These are phyloP conservation scores for Neofusicoccum cordaticola DNA, from an alignment of 2,329 filamentous ascomycete species.

Conservation along the genomic window DNA sequence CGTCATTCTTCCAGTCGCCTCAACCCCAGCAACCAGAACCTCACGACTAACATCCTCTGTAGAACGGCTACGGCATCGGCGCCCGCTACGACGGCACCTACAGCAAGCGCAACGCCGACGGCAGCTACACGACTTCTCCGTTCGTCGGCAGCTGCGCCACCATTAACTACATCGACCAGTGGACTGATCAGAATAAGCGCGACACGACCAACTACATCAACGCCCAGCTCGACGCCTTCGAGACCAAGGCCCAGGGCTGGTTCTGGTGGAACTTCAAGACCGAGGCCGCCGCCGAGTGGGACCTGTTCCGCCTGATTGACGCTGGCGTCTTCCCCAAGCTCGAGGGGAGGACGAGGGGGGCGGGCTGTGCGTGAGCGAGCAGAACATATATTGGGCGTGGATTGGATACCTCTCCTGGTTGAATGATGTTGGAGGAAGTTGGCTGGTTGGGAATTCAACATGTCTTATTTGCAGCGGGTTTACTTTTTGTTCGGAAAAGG, in stretches of 20 bases:
- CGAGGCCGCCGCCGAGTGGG: slow-evolving; percentile 53
- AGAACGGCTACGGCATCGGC: slow-evolving; percentile 55
- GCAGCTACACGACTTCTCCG: slow-evolving; percentile 47
- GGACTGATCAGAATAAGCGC: slow-evolving; percentile 44
- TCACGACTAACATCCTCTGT: neutral
- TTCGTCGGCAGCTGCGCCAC: slow-evolving; percentile 53
- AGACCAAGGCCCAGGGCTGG: slow-evolving; percentile 52
- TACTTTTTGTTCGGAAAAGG: too few species aligned
- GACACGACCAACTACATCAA: slow-evolving; percentile 52
- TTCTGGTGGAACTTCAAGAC: slow-evolving; percentile 62
- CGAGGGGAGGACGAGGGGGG: neutral
- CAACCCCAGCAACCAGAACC: neutral
- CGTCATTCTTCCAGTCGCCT: neutral
- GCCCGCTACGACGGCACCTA: slow-evolving; percentile 60
- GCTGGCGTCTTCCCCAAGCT: slow-evolving; percentile 50
- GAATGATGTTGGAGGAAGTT: neutral
- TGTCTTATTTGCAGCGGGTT: too few species aligned
- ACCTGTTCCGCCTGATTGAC: slow-evolving; percentile 50
- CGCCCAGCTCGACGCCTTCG: slow-evolving; percentile 54
- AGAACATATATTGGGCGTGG: too few species aligned
- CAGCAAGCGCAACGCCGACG: slow-evolving; percentile 32
- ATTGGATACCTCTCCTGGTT: neutral
- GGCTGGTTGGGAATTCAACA: neutral
- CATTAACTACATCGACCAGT: slow-evolving; percentile 50
- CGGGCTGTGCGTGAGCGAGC: neutral